Percentiles rank a stretch among this genome's conserved stretches.
These are phyloP conservation scores for Rhodomyrtus psidioides DNA, from an alignment of 441 rosid species.

Conservation along the genomic window DNA sequence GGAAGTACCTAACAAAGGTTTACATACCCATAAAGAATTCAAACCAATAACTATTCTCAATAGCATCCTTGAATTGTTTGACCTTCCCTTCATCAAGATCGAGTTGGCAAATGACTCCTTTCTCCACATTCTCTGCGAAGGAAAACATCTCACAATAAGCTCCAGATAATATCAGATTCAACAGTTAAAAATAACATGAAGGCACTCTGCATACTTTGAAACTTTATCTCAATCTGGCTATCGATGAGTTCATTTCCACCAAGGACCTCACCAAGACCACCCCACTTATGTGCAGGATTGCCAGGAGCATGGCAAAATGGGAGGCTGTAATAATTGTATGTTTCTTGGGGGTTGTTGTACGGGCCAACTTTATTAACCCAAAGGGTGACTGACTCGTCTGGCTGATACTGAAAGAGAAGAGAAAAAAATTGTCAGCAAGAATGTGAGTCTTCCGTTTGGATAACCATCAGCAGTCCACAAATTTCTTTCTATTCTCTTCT, in stretches of 20 bases:
- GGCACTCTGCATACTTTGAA: constrained; percentile 53
- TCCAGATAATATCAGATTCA: neutral
- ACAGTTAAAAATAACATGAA: neutral
- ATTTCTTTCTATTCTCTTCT: neutral
- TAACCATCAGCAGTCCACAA: neutral
- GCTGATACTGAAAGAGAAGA: constrained; percentile 59
- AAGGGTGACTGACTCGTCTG: constrained; percentile 70
- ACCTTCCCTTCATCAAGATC: constrained; percentile 64
- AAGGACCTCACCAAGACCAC: constrained; percentile 99
- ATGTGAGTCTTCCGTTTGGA: neutral
- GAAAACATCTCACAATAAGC: neutral
- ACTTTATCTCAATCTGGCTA: constrained; percentile 79
- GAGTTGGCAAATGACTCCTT: constrained; percentile 46
- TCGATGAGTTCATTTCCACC: constrained; percentile 99
- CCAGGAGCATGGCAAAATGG: constrained; percentile 78
- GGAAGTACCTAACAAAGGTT: neutral
- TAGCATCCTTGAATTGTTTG: constrained; percentile 80
- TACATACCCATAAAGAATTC: constrained; percentile 94
- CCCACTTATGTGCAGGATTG: constrained; percentile 88
- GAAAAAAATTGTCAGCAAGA: neutral
- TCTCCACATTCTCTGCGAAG: constrained; percentile 60
- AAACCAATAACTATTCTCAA: constrained; percentile 89
- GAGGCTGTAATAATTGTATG: constrained; percentile 98
- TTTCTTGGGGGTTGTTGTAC: constrained; percentile 99
- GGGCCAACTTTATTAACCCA: constrained; percentile 99